Base-by-base conservation (phyloP, 345 rosid species). In the Corchorus capsularis region DNA sequence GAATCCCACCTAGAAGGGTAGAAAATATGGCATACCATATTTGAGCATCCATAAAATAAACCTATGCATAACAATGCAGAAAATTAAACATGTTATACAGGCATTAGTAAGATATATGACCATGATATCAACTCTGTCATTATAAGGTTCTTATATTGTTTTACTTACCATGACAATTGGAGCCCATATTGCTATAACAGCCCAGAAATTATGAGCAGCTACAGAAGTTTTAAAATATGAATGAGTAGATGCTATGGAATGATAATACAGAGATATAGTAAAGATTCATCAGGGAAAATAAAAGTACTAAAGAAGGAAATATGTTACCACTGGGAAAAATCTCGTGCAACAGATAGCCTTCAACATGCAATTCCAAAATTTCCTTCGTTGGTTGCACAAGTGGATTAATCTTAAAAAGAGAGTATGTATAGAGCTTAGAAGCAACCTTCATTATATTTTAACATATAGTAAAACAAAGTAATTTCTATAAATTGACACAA, bases 21-120 rank as follows among this genome's bases (percentile, higher is more conserved):
- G 95, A 92, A 80, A 87, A 96, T 83, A 96, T 96, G 83, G 97
- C 87, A 82, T 96, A 96, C 99, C 99, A 96, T 83, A 96, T 96
- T 92, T 96, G 99, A 17, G 88, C 77, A 85, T 96, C 99, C 97
- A 89, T 85, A 75, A 92, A 93, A 81, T 96, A 96, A 77, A 96
- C 99, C 98, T 96, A 77, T 64, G 56, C 47, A 78, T 27, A 6
- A 39, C 5, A 39, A 39, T 6, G 52, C 73, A 37, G 43, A 37
- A 11, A 32, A 22, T 57, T 32, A 79, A n/a, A 16, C 32, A 45
- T 52, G 10, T 20, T 60, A 12, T 65, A 7, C n/a, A 57, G 14
- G 17, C 10, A 17, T 41, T 4, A 41, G 52, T 3, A 52, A 69
- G 14, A 35, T 50, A 32, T 16, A 69, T 34, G 60, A 17, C 27